A percentile compares a stretch with the other conserved stretches of the same genome.
phyloP scores from a whole-genome alignment of 2,329 filamentous ascomycete species.

The Fragosphaeria purpurea region DNA sequence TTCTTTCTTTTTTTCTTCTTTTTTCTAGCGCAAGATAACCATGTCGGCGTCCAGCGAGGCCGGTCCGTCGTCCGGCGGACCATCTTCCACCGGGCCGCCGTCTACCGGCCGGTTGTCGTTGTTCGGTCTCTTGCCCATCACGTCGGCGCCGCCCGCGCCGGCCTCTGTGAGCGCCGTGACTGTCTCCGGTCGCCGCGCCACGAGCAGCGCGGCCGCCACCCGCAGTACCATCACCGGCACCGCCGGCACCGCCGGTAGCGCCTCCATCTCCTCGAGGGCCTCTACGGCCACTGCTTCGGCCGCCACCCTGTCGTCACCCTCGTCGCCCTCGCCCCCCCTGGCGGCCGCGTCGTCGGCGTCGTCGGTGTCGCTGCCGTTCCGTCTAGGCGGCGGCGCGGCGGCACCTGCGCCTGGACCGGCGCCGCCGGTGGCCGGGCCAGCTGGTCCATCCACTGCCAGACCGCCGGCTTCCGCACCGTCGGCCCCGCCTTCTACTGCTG shows the following conservation, averaged over 20 bases:
- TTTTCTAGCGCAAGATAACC: no score
- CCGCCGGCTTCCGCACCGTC: not conserved
- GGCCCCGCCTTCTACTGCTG: not conserved
- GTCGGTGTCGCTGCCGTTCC: slow-evolving; percentile 2
- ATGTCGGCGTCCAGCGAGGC: no score
- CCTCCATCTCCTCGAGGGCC: not conserved
- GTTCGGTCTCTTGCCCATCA: not conserved
- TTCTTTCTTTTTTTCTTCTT: not conserved
- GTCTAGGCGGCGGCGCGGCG: no score
- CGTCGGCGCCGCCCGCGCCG: slow-evolving; percentile 2
- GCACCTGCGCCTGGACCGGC: no score
- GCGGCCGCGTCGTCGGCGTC: slow-evolving; percentile 7
- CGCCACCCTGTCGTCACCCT: not conserved
- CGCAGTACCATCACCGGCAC: no score
- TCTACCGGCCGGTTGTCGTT: not conserved
- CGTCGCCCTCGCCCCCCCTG: not conserved
- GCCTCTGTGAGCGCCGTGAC: slow-evolving; percentile 2
- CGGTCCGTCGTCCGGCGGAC: no score
- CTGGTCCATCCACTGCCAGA: not conserved
- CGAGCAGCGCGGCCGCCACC: not conserved
- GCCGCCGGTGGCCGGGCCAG: not conserved
- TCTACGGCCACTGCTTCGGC: not conserved
- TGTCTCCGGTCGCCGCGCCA: not conserved
- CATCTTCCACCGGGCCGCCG: not conserved
- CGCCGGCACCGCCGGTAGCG: not conserved